Evolutionary conservation across 75 land plant species (phyloP), one percentile per base, ranked within the genome.

Genomic region (Pseudotsuga menziesii): DNA sequence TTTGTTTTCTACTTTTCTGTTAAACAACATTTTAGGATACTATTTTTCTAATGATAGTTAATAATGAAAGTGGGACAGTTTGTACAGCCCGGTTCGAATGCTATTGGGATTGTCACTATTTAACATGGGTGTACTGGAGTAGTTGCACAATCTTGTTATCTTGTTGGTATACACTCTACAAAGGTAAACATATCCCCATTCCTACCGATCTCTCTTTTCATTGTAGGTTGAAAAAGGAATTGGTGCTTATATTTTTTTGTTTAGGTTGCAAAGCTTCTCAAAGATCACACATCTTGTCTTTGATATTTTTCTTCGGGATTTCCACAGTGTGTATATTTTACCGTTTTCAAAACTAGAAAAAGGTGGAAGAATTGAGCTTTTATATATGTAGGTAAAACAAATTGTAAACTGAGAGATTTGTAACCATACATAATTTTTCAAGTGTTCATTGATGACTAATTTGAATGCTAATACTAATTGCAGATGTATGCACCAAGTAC

Each of bases 31-130:
- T 72, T 61, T 64, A 57, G 8, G 15, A 9, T 15, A 23, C 7
- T 78, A 56, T 79, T 23, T 67, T n/a, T n/a, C 11, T 4, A 16
- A 57, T n/a, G n/a, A n/a, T n/a, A n/a, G n/a, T n/a, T n/a, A n/a
- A n/a, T n/a, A n/a, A n/a, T n/a, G n/a, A n/a, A 57, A 57, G 15
- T 15, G 58, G 58, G 20, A 23, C 25, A 9, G 19, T 76, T 63
- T 16, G 22, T 79, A 74, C 78, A 95, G 98, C 98, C 98, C 93
- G 98, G 98, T 95, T 96, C 98, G 92, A 96, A 95, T 93, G n/a
- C n/a, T n/a, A n/a, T n/a, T n/a, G n/a, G n/a, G n/a, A n/a, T n/a
- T n/a, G n/a, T n/a, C n/a, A n/a, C n/a, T n/a, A n/a, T n/a, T n/a
- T n/a, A n/a, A n/a, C n/a, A n/a, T n/a, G n/a, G n/a, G n/a, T n/a